Conservation (phyloP, 2,329 filamentous ascomycete genomes). For the Cladophialophora chaetospira region DNA sequence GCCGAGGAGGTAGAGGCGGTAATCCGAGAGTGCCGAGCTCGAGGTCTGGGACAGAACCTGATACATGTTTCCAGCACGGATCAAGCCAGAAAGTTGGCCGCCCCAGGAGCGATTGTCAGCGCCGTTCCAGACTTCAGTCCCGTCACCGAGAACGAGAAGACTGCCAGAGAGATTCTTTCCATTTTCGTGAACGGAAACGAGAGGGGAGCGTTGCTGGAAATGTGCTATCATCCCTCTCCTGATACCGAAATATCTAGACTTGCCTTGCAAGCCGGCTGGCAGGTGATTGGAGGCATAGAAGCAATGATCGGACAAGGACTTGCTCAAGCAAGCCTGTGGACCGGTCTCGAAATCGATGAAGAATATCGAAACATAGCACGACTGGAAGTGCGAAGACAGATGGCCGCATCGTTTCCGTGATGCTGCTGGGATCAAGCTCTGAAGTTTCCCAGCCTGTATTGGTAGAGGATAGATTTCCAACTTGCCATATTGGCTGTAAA, state of each 20-base stretch:
- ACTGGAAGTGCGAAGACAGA: conserved; percentile 9
- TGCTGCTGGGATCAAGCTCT: no score
- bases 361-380: conserved; percentile 20
- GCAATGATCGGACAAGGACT: conserved; percentile 76
- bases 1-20: conserved; percentile 66
- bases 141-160: conserved; percentile 62
- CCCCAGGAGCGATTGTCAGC: conserved; percentile 68
- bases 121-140: conserved; percentile 79
- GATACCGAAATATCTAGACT: conserved; percentile 67
- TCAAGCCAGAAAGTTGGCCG: conserved; percentile 61
- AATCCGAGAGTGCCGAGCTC: conserved; percentile 61
- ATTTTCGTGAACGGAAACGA: conserved; percentile 44
- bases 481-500: background rate
- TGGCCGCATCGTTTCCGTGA: background rate
- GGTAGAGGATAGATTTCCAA: background rate
- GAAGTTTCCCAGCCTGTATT: background rate
- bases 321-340: conserved; percentile 67
- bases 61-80: conserved; percentile 62
- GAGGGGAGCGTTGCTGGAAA: conserved; percentile 73
- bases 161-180: conserved; percentile 57
- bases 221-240: conserved; percentile 78
- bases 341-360: conserved; percentile 59
- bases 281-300: conserved; percentile 74
- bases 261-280: conserved; percentile 65
- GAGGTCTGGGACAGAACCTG: conserved; percentile 62